Conservation (phyloP, 192 early-diverging fungal genomes). For the Rhizophagus clarus region DNA sequence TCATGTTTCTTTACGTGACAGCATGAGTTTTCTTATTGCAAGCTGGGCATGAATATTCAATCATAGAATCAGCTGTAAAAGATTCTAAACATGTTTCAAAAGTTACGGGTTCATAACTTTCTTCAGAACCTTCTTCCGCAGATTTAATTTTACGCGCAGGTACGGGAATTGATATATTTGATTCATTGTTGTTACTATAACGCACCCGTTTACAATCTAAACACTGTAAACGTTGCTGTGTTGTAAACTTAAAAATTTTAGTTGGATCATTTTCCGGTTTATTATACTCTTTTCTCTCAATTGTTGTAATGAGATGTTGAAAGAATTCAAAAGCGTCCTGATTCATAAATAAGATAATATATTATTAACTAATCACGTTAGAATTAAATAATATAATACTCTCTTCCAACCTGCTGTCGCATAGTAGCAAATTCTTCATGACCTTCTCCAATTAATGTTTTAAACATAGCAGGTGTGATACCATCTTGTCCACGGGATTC, state of each 20-base stretch:
- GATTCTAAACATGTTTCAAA: constrained; percentile 69
- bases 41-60: constrained; percentile 67
- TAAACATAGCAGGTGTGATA: constrained; percentile 91
- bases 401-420: constrained; percentile 79
- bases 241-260: constrained; percentile 73
- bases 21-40: constrained; percentile 64
- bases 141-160: constrained; percentile 51
- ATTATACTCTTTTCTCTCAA: constrained; percentile 78
- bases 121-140: constrained; percentile 28
- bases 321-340: constrained; percentile 94
- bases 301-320: constrained; percentile 70
- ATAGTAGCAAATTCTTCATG: constrained; percentile 97
- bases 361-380: background rate
- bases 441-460: constrained; percentile 80
- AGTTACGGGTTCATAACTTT: constrained; percentile 56
- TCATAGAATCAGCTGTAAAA: constrained; percentile 51
- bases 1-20: constrained; percentile 45
- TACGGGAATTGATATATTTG: constrained; percentile 66
- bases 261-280: constrained; percentile 70
- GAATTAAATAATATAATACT: background rate
- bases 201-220: constrained; percentile 79
- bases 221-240: constrained; percentile 89
- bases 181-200: constrained; percentile 61
- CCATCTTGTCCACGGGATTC: constrained; percentile 67
- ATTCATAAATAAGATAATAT: background rate